Evolutionary conservation across 1,139 yeast genomes (phyloP).

Genomic region (Geotrichum phurueaensis): DNA sequence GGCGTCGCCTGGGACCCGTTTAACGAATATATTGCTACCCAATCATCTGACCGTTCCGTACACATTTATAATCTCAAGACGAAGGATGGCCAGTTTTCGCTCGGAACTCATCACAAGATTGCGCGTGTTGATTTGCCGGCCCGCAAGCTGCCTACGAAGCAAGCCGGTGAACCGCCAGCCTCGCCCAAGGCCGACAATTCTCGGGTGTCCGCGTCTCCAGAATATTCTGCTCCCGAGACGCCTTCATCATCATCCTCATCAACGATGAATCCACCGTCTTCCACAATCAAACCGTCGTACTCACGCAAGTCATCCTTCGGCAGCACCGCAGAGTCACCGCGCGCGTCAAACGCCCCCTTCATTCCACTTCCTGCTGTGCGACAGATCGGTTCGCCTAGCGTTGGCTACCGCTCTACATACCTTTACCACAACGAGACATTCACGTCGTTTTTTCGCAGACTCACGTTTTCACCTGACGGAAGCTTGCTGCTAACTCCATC

Average conservation of each 20-base stretch:
- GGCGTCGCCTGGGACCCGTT: constrained; percentile 95
- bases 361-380: constrained; percentile 42
- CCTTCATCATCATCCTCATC: constrained; percentile 18
- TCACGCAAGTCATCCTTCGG: constrained; percentile 30
- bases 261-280: constrained; percentile 28
- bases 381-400: constrained; percentile 33
- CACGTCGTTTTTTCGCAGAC: constrained; percentile 81
- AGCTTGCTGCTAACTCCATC: constrained; percentile 72
- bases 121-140: constrained; percentile 16
- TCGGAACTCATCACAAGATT: constrained; percentile 33
- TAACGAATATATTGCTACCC: constrained; percentile 71
- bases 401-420: constrained; percentile 24
- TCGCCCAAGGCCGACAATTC: constrained; percentile 12
- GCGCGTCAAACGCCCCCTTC: constrained; percentile 27
- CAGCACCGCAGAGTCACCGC: constrained; percentile 20
- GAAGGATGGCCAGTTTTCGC: constrained; percentile 36
- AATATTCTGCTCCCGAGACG: constrained; percentile 15
- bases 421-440: constrained; percentile 80
- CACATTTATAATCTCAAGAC: constrained; percentile 50
- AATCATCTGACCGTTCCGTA: constrained; percentile 82
- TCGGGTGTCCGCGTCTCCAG: constrained; percentile 17
- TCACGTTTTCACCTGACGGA: constrained; percentile 88
- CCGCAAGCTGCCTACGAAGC: background rate
- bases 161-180: background rate
- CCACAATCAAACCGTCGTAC: constrained; percentile 23